Base-by-base conservation (phyloP, 2,329 filamentous ascomycete genomes). In the Cercospora berteroae region DNA sequence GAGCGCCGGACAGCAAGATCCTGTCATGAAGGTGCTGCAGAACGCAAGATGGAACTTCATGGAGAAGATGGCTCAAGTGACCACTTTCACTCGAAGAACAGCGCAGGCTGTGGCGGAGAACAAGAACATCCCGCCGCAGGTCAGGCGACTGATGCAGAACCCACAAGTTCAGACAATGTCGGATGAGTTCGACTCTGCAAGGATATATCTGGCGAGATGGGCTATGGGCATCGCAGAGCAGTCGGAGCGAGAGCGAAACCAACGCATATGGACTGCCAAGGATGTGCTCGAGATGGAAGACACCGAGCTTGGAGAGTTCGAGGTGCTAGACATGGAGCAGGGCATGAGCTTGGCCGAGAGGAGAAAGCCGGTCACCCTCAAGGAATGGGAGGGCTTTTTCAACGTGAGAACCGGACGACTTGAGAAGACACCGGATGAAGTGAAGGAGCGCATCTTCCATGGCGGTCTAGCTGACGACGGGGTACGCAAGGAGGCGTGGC, bases 191-290 rank as follows among this genome's bases (percentile, higher is more conserved):
- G 96, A 99, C 82, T 97, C 93, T 74, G 95, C 96, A 4, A 87
- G 95, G 71, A 85, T 99, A 67, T 99, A 99, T 77, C 85, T 99
- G 44, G 95, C 95, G 23, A 86, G 95, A 70, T 99, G 95, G 95
- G 95, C 95, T 2, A 98, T 99, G 95, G 93, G 93, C 7, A 97
- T 99, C 71, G 94, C 95, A 0, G 96, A 99, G 78, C 95, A 99
- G 81, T 94, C 94, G 74, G 95, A 99, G 76, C 86, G 89, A 44
- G 95, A 99, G 74, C 85, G 90, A 25, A 91, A 89, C 61, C 90
- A 94, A 78, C 85, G 94, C 57, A 94, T 97, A 76, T 99, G 93
- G 91, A 97, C 94, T 0, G 94, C 93, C 0, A 89, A 89, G 71
- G 95, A 99, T 80, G 90, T 97, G 4, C 84, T 98, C 74, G 94